Evolutionary conservation across 2,329 filamentous ascomycete genomes (phyloP).

Genomic region (Nemania sp.): DNA sequence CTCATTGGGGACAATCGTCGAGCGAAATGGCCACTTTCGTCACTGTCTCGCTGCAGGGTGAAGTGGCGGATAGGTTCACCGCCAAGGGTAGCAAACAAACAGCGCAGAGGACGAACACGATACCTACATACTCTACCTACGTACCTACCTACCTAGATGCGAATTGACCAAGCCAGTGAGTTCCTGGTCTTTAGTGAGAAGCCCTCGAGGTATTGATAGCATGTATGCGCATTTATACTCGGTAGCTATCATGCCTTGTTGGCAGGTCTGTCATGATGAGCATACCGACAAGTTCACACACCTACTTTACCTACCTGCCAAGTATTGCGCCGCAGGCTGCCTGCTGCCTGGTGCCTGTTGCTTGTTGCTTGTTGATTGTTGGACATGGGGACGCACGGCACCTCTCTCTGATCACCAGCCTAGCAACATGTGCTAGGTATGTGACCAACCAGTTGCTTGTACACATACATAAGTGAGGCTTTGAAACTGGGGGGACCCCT

Average conservation of each 20-base stretch:
- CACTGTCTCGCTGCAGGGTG: conserved; percentile 28
- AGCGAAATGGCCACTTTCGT: conserved; percentile 25
- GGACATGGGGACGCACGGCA: background rate
- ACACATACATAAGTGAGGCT: conserved; percentile 18
- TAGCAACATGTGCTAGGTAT: conserved; percentile 2
- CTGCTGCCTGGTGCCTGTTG: conserved; percentile 1
- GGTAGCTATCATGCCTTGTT: conserved; percentile 1
- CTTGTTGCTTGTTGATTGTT: conserved; percentile 5
- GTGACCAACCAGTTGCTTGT: conserved; percentile 26
- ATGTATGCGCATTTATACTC: too few species aligned
- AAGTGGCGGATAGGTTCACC: conserved; percentile 30
- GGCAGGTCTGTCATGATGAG: conserved; percentile 2
- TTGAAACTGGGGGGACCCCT: conserved; percentile 22
- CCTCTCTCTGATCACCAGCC: too few species aligned
- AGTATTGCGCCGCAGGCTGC: background rate
- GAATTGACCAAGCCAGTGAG: background rate
- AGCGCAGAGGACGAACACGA: conserved; percentile 7
- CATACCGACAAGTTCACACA: too few species aligned
- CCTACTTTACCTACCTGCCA: background rate
- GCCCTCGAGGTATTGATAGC: background rate
- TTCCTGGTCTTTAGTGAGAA: background rate
- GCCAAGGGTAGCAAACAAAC: conserved; percentile 25
- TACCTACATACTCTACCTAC: too few species aligned
- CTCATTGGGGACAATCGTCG: conserved; percentile 22
- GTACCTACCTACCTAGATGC: background rate